A percentile compares a stretch with the other conserved stretches of the same genome.
These are phyloP conservation scores for Penicillium sp. DNA, from an alignment of 2,329 filamentous ascomycete species.

Conservation along the genomic window DNA sequence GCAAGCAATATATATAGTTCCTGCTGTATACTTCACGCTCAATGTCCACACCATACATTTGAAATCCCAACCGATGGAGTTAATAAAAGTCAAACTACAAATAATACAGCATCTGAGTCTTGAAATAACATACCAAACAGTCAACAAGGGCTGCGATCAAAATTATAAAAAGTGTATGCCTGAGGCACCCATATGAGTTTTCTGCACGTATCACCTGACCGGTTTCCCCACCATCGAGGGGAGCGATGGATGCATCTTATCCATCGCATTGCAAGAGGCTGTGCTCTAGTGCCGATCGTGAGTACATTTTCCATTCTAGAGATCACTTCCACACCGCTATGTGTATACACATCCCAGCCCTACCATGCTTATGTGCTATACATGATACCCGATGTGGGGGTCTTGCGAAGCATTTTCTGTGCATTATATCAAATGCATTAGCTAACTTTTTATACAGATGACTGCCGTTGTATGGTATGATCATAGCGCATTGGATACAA, in stretches of 20 bases:
- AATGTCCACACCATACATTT: accelerated
- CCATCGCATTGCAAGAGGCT: slow-evolving; percentile 22
- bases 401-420: neutral
- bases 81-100: neutral
- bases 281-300: slow-evolving; percentile 36
- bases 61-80: neutral
- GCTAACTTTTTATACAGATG: slow-evolving; percentile 33
- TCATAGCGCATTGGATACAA: slow-evolving; percentile 31
- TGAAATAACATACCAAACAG: neutral
- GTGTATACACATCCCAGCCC: neutral
- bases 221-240: slow-evolving; percentile 28
- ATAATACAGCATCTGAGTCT: accelerated
- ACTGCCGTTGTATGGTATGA: slow-evolving; percentile 33
- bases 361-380: neutral
- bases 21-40: neutral
- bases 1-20: neutral
- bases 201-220: slow-evolving; percentile 33
- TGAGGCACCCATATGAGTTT: slow-evolving; percentile 26
- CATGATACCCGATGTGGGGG: slow-evolving; percentile 1
- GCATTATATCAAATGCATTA: neutral
- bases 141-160: neutral
- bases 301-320: slow-evolving; percentile 21
- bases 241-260: slow-evolving; percentile 25
- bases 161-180: slow-evolving; percentile 15
- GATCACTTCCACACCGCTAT: neutral